Conservation (phyloP, 2,329 filamentous ascomycete genomes). For the Fusarium oxysporum region DNA sequence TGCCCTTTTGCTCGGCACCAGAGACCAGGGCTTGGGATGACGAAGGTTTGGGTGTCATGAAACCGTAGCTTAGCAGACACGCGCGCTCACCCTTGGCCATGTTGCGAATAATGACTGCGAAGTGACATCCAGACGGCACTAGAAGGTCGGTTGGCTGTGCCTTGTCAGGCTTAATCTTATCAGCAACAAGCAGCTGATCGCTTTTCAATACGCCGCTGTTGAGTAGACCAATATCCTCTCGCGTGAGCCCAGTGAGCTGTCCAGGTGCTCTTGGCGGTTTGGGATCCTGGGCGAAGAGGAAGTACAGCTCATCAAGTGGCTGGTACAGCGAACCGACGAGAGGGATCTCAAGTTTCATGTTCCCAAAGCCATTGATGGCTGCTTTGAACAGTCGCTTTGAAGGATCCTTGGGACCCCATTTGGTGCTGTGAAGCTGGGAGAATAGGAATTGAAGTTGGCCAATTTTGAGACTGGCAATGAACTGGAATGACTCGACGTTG, state of each 20-base stretch:
- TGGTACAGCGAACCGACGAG: neutral
- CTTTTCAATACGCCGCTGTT: neutral
- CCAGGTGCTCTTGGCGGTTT: neutral
- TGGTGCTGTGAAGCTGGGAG: slow-evolving; percentile 18
- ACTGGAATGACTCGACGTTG: slow-evolving; percentile 21
- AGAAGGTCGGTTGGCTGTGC: neutral
- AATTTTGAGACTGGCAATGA: slow-evolving; percentile 21
- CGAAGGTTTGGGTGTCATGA: neutral
- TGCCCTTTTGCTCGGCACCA: rapidly evolving
- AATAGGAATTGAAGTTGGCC: slow-evolving; percentile 15
- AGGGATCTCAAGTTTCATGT: neutral
- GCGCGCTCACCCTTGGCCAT: neutral
- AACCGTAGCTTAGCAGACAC: neutral
- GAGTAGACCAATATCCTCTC: neutral
- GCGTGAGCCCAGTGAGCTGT: neutral
- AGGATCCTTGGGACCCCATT: slow-evolving; percentile 17
- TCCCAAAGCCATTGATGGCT: neutral
- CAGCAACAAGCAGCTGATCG: neutral
- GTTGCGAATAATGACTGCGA: neutral
- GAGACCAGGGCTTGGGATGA: neutral
- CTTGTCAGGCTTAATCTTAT: neutral
- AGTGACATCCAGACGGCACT: neutral
- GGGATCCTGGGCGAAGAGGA: slow-evolving; percentile 1
- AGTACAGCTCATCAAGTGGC: slow-evolving; percentile 2
- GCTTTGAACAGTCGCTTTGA: slow-evolving; percentile 38